Evolutionary conservation across 768 basidiomycete genomes (phyloP).

Genomic region (Mrakia gelida): DNA sequence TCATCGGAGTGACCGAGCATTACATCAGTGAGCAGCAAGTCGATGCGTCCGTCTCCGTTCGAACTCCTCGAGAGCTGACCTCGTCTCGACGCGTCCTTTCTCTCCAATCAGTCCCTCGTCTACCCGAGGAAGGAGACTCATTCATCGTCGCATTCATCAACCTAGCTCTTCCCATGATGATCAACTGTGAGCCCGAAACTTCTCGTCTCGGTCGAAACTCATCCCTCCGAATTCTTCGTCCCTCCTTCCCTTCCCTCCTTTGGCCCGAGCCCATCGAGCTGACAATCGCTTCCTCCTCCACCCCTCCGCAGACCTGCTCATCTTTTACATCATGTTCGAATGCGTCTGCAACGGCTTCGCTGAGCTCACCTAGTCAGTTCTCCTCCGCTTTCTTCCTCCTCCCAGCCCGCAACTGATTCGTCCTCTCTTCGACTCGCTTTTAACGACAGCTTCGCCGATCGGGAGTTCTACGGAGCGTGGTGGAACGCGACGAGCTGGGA

Average conservation of each 20-base stretch:
- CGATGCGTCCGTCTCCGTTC: no score
- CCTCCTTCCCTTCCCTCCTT: neutral
- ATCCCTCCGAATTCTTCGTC: conserved; percentile 48
- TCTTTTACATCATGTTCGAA: conserved; percentile 51
- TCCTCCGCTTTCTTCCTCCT: conserved; percentile 38
- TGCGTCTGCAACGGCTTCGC: conserved; percentile 68
- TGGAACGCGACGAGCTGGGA: conserved; percentile 96
- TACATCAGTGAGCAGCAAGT: conserved; percentile 59
- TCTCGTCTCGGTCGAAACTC: conserved; percentile 55
- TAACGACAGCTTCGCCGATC: conserved; percentile 75
- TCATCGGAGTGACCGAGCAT: conserved; percentile 84
- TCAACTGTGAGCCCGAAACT: conserved; percentile 60
- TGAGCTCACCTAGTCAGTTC: conserved; percentile 71
- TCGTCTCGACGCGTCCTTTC: neutral
- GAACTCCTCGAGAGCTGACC: neutral
- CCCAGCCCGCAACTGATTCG: neutral
- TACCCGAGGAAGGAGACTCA: conserved; percentile 26
- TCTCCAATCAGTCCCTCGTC: conserved; percentile 6
- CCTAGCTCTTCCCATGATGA: conserved; percentile 38
- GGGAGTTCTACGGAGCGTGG: conserved; percentile 76
- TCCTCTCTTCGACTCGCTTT: no score
- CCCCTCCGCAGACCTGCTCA: conserved; percentile 28
- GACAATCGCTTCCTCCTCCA: neutral
- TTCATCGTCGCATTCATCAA: conserved; percentile 28
- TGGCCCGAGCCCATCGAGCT: neutral